Evolutionary conservation across 2,329 filamentous ascomycete genomes (phyloP).

Genomic region (Fusarium beomiforme): DNA sequence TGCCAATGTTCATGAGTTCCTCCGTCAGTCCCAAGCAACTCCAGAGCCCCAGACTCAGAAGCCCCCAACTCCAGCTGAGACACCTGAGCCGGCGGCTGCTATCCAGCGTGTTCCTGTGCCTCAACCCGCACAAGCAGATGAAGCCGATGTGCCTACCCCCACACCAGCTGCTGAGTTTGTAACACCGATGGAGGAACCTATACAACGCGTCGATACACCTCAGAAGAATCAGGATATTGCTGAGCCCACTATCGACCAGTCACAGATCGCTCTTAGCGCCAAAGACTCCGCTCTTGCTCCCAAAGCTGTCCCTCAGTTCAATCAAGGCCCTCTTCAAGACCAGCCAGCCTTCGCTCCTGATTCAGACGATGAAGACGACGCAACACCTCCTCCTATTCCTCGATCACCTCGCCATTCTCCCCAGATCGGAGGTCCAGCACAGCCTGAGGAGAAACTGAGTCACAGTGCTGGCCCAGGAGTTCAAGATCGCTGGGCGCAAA

Average conservation of each 20-base stretch:
- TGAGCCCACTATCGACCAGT: conserved; percentile 33
- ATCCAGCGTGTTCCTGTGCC: conserved; percentile 5
- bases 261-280: conserved; percentile 26
- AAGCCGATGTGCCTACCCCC: conserved; percentile 28
- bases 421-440: conserved; percentile 40
- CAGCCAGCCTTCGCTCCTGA: conserved; percentile 85
- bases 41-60: conserved; percentile 32
- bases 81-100: conserved; percentile 41
- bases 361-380: conserved; percentile 58
- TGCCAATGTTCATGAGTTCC: conserved; percentile 62
- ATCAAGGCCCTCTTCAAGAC: conserved; percentile 88
- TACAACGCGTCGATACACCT: conserved; percentile 32
- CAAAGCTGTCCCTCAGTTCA: conserved; percentile 69
- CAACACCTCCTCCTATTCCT: conserved; percentile 64
- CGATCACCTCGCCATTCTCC: conserved; percentile 50
- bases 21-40: conserved; percentile 51
- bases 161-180: conserved; percentile 34
- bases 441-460: conserved; percentile 48
- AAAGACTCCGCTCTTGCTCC: conserved; percentile 24
- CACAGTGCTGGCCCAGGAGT: conserved; percentile 49
- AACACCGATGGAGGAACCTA: conserved; percentile 38
- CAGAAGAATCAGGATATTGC: conserved; percentile 35
- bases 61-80: conserved; percentile 35
- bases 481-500: conserved; percentile 92
- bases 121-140: conserved; percentile 3